These are phyloP conservation scores for Lachnellula willkommii DNA, from an alignment of 2,329 filamentous ascomycete species.

Conservation along the genomic window DNA sequence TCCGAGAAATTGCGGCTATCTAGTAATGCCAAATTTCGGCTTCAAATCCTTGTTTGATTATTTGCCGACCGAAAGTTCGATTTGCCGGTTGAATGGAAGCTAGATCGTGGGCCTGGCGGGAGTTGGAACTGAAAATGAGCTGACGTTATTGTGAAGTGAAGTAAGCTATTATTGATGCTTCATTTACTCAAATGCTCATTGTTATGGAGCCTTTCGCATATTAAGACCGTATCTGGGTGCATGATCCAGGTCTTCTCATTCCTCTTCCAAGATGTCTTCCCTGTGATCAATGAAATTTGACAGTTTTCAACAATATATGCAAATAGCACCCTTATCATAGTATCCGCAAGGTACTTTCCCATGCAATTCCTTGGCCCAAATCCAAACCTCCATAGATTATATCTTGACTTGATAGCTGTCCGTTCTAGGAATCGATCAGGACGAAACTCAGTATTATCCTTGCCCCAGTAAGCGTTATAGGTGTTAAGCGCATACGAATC, in stretches of 20 bases:
- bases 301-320: constrained; percentile 6
- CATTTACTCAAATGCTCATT: no score
- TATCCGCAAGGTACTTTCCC: constrained; percentile 38
- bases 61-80: no score
- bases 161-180: no score
- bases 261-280: not conserved
- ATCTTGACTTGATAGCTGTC: constrained; percentile 26
- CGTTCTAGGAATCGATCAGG: constrained; percentile 30
- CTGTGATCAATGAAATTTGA: not conserved
- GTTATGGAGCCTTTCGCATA: not conserved
- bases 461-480: constrained; percentile 35
- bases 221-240: not conserved
- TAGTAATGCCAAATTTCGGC: no score
- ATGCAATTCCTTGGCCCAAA: constrained; percentile 42
- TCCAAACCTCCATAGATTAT: constrained; percentile 41
- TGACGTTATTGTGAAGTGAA: no score
- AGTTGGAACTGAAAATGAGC: no score
- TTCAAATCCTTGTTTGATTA: no score
- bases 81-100: no score
- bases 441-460: constrained; percentile 32
- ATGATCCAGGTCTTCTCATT: not conserved
- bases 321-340: constrained; percentile 27
- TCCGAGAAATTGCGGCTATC: no score
- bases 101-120: no score
- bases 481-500: constrained; percentile 42